Percentiles rank a stretch among this genome's conserved stretches.
These are phyloP conservation scores for Actinomortierella ambigua DNA, from an alignment of 371 early-diverging fungal genomes.

Conservation along the genomic window DNA sequence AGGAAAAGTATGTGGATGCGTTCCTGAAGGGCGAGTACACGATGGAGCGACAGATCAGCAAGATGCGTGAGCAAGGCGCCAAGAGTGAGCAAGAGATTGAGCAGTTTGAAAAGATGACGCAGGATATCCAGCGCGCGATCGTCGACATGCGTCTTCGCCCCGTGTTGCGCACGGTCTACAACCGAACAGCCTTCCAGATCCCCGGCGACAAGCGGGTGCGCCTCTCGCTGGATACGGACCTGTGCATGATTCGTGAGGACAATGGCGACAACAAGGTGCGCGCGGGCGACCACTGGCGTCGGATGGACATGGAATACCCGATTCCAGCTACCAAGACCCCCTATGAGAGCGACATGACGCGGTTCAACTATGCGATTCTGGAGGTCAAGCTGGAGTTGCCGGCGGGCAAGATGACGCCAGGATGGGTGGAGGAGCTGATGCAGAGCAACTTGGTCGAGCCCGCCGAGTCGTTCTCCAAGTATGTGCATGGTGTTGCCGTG, in stretches of 20 bases:
- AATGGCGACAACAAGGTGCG: conserved; percentile 71
- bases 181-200: conserved; percentile 97
- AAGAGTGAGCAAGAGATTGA: conserved; percentile 83
- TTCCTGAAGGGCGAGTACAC: conserved; percentile 87
- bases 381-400: conserved; percentile 95
- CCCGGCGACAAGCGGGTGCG: conserved; percentile 95
- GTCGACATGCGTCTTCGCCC: conserved; percentile 84
- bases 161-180: conserved; percentile 88
- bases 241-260: conserved; percentile 97
- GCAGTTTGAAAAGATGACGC: conserved; percentile 77
- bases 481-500: conserved; percentile 94
- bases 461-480: conserved; percentile 98
- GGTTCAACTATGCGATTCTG: conserved; percentile 97
- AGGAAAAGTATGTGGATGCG: conserved; percentile 93
- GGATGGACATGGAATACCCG: conserved; percentile 89
- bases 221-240: conserved; percentile 94
- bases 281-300: conserved; percentile 89
- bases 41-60: conserved; percentile 76
- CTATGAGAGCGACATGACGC: conserved; percentile 69
- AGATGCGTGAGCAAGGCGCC: conserved; percentile 80
- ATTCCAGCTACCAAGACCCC: conserved; percentile 55
- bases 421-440: conserved; percentile 92
- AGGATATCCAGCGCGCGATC: conserved; percentile 87
- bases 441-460: conserved; percentile 92
- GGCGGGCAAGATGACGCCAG: conserved; percentile 80